Evolutionary conservation across 176 grass and related monocot genomes (phyloP), one percentile per base, ranked within the genome.

Genomic region (Phoenix roebelenii): DNA sequence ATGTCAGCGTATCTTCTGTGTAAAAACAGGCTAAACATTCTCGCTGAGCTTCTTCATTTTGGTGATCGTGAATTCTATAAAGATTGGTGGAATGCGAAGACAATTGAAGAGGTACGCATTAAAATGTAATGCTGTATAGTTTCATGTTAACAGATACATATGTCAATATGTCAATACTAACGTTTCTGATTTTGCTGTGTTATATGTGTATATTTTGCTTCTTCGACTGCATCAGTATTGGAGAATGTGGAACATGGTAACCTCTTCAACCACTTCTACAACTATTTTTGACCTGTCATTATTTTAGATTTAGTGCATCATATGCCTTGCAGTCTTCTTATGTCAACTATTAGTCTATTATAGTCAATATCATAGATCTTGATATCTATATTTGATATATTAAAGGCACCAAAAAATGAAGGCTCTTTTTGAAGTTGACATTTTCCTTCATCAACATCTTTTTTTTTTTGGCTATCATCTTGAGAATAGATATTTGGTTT

Each of bases 221-320:
- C 57, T 32, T 61, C 75, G 57, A 64, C 48, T 68, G 18, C 51
- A 28, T 68, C 87, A 98, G 84, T 98, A 98, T 70, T 98, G 93
- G 93, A 92, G 82, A 83, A 85, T 98, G 93, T 98, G 93, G 93
- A 98, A 98, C 69, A 98, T 98, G 93, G 87, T 98, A 83, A 79
- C 24, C 49, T 70, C 60, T 25, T 79, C 60, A 44, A 65, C 67
- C 69, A 49, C 26, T 16, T 23, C 61, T 3, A 23, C 16, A 4
- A 22, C 58, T 54, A 74, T 30, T 30, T 30, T 1, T 30, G 28
- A 5, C 28, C 28, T 30, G 28, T 30, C 28, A 30, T 30, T 44
- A 44, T 44, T 9, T 0, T 44, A 9, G 35, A 44, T 44, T 44
- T 44, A 44, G 35, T 14, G 5, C 35, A 14, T 44, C 9, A 44